These are phyloP conservation scores for Scutellaria barbata DNA, from an alignment of 257 asterid genomes.

Conservation along the genomic window DNA sequence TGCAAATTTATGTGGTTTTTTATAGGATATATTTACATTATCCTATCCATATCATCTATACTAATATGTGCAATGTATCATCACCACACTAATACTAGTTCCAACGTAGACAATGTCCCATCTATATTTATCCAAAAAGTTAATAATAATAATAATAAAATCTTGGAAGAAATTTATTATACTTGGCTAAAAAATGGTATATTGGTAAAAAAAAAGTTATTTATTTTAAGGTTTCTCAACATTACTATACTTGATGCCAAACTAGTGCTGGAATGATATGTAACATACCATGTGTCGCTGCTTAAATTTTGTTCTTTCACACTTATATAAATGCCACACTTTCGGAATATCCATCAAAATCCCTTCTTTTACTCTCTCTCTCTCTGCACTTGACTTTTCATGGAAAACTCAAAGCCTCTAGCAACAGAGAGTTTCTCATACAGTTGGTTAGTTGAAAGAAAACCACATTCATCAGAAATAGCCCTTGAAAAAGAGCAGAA, in stretches of 20 bases:
- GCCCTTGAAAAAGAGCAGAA: slow-evolving; percentile 42
- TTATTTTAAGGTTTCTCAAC: too few relatives aligned
- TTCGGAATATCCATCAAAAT: slow-evolving; percentile 24
- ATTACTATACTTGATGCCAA: slow-evolving; percentile 29
- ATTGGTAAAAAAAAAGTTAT: too few relatives aligned
- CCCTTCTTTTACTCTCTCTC: slow-evolving; percentile 22
- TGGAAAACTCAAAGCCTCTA: slow-evolving; percentile 60
- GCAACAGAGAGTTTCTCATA: slow-evolving; percentile 75
- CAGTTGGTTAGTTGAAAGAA: slow-evolving; percentile 62
- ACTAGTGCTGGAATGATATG: slow-evolving; percentile 33
- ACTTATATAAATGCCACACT: slow-evolving; percentile 15
- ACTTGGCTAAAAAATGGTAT: not conserved
- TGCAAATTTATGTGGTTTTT: too few relatives aligned
- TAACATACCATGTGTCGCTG: slow-evolving; percentile 47
- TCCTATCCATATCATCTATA: too few relatives aligned
- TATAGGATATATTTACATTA: too few relatives aligned
- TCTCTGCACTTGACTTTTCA: slow-evolving; percentile 16
- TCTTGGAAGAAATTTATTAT: not conserved
- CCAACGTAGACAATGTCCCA: too few relatives aligned
- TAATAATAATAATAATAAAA: too few relatives aligned
- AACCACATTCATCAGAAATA: slow-evolving; percentile 35
- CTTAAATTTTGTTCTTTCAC: slow-evolving; percentile 13
- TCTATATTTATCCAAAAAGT: too few relatives aligned
- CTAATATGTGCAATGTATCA: too few relatives aligned
- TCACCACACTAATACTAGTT: too few relatives aligned